Evolutionary conservation across 208 protist genomes (phyloP).

Genomic region (Herpetomonas samuelpessoai): DNA sequence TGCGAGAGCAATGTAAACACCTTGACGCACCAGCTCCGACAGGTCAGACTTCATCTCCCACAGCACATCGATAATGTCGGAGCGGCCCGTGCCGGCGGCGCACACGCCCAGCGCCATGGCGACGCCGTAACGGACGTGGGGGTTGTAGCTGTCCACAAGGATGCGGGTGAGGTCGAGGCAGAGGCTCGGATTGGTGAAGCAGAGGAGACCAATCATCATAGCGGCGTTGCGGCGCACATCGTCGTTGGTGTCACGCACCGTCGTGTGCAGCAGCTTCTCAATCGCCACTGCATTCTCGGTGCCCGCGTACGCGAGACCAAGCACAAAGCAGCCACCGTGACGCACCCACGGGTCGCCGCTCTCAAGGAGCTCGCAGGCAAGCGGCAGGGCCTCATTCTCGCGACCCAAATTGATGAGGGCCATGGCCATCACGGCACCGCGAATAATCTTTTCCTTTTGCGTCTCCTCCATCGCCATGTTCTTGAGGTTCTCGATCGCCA

Average conservation of each 20-base stretch:
- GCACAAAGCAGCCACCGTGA: constrained; percentile 96
- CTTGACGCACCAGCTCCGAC: constrained; percentile 98
- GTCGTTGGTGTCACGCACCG: constrained; percentile 97
- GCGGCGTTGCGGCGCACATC: constrained; percentile 98
- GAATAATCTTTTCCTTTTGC: constrained; percentile 99
- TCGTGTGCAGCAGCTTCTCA: constrained; percentile 95
- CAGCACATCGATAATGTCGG: constrained; percentile 94
- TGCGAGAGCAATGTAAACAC: constrained; percentile 94
- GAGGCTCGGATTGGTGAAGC: constrained; percentile 94
- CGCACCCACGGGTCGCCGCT: constrained; percentile 97
- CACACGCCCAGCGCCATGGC: constrained; percentile 97
- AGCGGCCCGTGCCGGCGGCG: constrained; percentile 95
- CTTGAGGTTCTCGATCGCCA: constrained; percentile 91
- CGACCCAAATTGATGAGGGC: constrained; percentile 96
- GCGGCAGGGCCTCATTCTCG: constrained; percentile 93
- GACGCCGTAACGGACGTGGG: constrained; percentile 98
- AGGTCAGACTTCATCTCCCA: constrained; percentile 94
- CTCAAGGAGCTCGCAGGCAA: constrained; percentile 92
- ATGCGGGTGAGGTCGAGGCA: constrained; percentile 82
- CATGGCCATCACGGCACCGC: constrained; percentile 96
- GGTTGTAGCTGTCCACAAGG: constrained; percentile 97
- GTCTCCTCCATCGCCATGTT: constrained; percentile 94
- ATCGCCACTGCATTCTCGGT: constrained; percentile 95
- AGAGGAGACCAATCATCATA: constrained; percentile 98
- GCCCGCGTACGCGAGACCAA: constrained; percentile 97